Base-by-base conservation (phyloP, 2,329 filamentous ascomycete genomes). In the Mycosphaerella sp. region DNA sequence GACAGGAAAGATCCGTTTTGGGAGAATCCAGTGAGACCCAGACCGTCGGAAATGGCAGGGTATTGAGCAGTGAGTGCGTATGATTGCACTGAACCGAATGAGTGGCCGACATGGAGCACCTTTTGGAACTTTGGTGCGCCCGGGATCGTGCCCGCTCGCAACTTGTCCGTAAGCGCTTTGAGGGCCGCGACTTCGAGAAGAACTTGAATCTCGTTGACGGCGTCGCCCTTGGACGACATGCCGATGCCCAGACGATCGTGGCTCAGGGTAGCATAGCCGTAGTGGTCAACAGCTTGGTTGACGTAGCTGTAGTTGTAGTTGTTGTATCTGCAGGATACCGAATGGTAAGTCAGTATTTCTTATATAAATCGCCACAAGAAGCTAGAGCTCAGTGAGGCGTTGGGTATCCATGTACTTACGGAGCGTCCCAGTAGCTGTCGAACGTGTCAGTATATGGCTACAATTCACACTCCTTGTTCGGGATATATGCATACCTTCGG, bases 171-270 rank as follows among this genome's bases (percentile, higher is more conserved):
- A 3, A 86, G 67, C 2, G 71, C 69, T 30, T 71, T 70, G 18
- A 85, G 73, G 8, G 79, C 79, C 21, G 76, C 75, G n/a, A 83
- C 68, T 63, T 85, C 80, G 37, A 80, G 72, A 50, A 66, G 70
- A 14, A 74, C 68, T 62, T 85, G 81, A 49, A 85, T 78, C 63
- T 81, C 77, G 58, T 77, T 75, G 60, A 84, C 62, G 0, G 81
- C 75, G 40, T 84, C 76, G 43, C 77, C 79, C 60, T 78, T 79
- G 4, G 76, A 75, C 1, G 80, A 83, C 51, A 71, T 68, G 36
- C 77, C 81, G 37, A 84, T 74, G 28, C 82, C 82, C 5, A 84
- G 74, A 14, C 82, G 79, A 66, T 86, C 81, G 66, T 76, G 82
- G 8, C 74, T 68, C 41, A 85, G 73, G 2, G 80, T 83, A 28